Evolutionary conservation across 306 rosid species (phyloP).

Genomic region (Casuarina equisetifolia): DNA sequence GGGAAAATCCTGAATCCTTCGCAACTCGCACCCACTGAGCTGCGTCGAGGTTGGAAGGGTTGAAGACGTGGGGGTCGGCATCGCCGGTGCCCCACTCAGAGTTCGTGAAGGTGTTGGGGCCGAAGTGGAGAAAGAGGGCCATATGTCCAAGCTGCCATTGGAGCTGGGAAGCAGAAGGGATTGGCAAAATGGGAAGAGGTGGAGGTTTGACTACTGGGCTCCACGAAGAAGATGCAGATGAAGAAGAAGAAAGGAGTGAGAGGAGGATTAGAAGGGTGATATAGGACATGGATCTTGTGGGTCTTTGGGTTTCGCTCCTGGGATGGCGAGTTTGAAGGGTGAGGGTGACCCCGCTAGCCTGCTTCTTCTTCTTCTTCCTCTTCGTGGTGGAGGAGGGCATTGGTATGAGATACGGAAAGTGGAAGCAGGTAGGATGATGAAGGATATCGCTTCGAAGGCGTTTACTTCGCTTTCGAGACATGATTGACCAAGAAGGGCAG

Average conservation of each 20-base stretch:
- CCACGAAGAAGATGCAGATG: conserved; percentile 23
- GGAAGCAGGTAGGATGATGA: too few species aligned
- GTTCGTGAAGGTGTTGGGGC: conserved; percentile 79
- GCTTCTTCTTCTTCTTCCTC: background rate
- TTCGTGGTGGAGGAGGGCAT: background rate
- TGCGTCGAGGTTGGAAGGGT: conserved; percentile 63
- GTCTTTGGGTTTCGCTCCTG: conserved; percentile 16
- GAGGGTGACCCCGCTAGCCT: background rate
- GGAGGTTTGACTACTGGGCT: conserved; percentile 35
- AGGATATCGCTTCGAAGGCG: too few species aligned
- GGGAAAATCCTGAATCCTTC: conserved; percentile 63
- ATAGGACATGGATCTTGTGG: conserved; percentile 22
- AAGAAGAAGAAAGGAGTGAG: conserved; percentile 6
- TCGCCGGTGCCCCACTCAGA: conserved; percentile 84
- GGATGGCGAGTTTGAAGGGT: background rate
- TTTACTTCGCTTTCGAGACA: too few species aligned
- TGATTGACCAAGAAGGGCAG: too few species aligned
- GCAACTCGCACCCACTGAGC: conserved; percentile 82
- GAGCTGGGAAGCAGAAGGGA: conserved; percentile 75
- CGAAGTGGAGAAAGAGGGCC: conserved; percentile 91
- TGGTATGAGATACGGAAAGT: background rate
- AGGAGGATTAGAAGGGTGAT: conserved; percentile 29
- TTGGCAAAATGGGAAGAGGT: conserved; percentile 83
- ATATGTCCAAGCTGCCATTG: conserved; percentile 73
- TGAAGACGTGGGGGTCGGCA: conserved; percentile 56